phyloP scores from a whole-genome alignment of 768 basidiomycete species.

The Tubosaeta sp. region DNA sequence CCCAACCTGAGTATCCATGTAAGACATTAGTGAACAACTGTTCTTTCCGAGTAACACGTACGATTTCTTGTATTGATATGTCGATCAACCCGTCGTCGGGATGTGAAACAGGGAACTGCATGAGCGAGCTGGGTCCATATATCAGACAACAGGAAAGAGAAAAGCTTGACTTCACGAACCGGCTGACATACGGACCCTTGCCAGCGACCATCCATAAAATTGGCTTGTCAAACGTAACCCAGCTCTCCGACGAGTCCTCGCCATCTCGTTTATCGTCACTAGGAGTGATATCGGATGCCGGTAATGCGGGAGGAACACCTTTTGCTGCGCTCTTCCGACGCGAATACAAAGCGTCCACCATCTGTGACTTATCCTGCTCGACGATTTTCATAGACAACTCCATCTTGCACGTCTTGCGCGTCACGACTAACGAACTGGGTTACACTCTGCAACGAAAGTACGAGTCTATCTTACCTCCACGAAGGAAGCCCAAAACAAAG shows the following conservation, averaged over 20 bases:
- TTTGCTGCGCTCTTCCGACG: conserved; percentile 28
- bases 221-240: conserved; percentile 68
- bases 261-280: conserved; percentile 14
- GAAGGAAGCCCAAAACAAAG: conserved; percentile 68
- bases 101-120: conserved; percentile 81
- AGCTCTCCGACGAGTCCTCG: conserved; percentile 47
- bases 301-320: conserved; percentile 4
- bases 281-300: conserved; percentile 9
- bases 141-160: not conserved
- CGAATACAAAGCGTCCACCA: conserved; percentile 51
- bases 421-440: conserved; percentile 42
- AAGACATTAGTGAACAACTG: not conserved
- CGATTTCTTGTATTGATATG: conserved; percentile 59
- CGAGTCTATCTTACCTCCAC: conserved; percentile 48
- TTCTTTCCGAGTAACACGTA: conserved; percentile 30
- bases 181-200: conserved; percentile 70
- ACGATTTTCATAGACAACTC: conserved; percentile 67
- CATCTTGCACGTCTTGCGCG: conserved; percentile 61
- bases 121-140: conserved; percentile 48
- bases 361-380: conserved; percentile 65
- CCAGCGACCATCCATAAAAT: conserved; percentile 71
- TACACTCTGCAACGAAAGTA: not conserved
- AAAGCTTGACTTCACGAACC: conserved; percentile 34
- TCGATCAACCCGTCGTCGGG: conserved; percentile 80
- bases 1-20: conserved; percentile 18